A percentile compares a stretch with the other conserved stretches of the same genome.
phyloP scores from a whole-genome alignment of 805 yeast genomes.

The Ogataea methylovora region DNA sequence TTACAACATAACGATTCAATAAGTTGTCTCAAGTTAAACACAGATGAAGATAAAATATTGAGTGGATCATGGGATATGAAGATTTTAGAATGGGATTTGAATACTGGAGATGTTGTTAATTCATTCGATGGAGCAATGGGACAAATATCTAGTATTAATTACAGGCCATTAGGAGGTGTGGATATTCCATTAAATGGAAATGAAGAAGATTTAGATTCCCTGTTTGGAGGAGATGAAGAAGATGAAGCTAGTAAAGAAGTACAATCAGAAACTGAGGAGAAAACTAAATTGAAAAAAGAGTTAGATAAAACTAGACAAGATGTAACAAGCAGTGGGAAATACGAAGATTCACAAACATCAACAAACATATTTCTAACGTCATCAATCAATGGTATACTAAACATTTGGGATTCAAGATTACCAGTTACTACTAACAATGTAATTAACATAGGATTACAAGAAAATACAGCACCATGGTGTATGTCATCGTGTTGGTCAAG shows the following conservation, averaged over 20 bases:
- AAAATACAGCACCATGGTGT: constrained; percentile 89
- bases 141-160: constrained; percentile 71
- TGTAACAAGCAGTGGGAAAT: constrained; percentile 23
- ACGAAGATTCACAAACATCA: constrained; percentile 16
- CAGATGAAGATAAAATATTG: constrained; percentile 53
- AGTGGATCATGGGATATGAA: constrained; percentile 91
- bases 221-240: constrained; percentile 40
- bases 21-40: constrained; percentile 59
- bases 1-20: constrained; percentile 67
- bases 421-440: constrained; percentile 13
- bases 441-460: constrained; percentile 35
- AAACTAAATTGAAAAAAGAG: constrained; percentile 8
- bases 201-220: constrained; percentile 33
- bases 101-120: constrained; percentile 51
- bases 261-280: constrained; percentile 12
- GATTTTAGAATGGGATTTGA: constrained; percentile 78
- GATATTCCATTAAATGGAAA: constrained; percentile 29
- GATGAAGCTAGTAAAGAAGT: constrained; percentile 14
- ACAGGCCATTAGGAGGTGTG: constrained; percentile 51
- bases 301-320: constrained; percentile 22
- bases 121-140: constrained; percentile 56
- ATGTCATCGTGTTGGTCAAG: constrained; percentile 82
- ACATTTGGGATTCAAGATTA: constrained; percentile 73
- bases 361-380: constrained; percentile 66
- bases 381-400: constrained; percentile 73